Percentiles rank a stretch among this genome's conserved stretches.
Evolutionary conservation across 2,329 filamentous ascomycete species (phyloP).

Genomic region (Diplocarpon rosae): DNA sequence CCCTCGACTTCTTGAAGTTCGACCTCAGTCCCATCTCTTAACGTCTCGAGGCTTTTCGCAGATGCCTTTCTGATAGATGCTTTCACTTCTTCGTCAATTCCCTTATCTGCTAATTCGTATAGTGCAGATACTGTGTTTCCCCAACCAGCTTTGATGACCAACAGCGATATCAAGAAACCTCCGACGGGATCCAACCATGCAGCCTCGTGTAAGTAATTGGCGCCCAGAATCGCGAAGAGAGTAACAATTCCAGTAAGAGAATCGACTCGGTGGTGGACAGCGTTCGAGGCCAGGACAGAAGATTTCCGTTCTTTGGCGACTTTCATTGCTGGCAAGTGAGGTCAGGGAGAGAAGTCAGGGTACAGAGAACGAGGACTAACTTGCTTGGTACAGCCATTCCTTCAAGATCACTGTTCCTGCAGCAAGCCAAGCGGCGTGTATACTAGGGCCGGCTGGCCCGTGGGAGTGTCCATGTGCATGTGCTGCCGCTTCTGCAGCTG

Average conservation of each 20-base stretch:
- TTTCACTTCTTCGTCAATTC: constrained; percentile 77
- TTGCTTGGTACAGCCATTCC: constrained; percentile 94
- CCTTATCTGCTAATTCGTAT: constrained; percentile 81
- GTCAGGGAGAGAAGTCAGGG: constrained; percentile 13
- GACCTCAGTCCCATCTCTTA: constrained; percentile 46
- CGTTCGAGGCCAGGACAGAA: constrained; percentile 90
- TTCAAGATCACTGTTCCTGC: constrained; percentile 83
- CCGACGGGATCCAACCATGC: constrained; percentile 92
- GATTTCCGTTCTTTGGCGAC: constrained; percentile 89
- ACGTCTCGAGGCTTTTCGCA: constrained; percentile 43
- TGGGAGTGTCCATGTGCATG: constrained; percentile 46
- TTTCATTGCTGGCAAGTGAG: constrained; percentile 65
- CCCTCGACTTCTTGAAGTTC: constrained; percentile 73
- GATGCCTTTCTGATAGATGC: constrained; percentile 57
- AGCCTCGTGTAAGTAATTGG: constrained; percentile 75
- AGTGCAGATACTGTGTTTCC: constrained; percentile 75
- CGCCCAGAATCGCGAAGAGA: constrained; percentile 76
- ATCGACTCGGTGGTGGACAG: constrained; percentile 91
- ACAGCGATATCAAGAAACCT: constrained; percentile 79
- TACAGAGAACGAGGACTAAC: constrained; percentile 45
- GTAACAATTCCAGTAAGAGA: constrained; percentile 92
- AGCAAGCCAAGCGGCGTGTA: constrained; percentile 92
- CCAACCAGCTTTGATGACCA: constrained; percentile 86
- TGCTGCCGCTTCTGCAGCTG: constrained; percentile 40
- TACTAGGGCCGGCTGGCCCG: constrained; percentile 53